Conservation (phyloP, 345 rosid species). For the Sisymbrium altissimum region DNA sequence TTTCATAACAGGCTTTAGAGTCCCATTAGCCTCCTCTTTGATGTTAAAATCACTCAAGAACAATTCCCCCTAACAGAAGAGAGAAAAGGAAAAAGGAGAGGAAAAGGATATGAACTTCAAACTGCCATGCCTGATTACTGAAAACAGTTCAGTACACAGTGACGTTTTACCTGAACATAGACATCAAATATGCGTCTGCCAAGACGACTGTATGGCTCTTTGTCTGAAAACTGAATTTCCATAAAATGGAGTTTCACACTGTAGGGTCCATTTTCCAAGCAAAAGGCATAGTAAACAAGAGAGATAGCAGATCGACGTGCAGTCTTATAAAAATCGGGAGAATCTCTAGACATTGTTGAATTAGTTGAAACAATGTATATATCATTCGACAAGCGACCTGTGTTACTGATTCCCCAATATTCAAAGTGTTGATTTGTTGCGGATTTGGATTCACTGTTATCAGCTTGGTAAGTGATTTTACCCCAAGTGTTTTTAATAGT, state of each 20-base stretch:
- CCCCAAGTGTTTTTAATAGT: not conserved
- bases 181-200: slow-evolving; percentile 60
- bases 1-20: slow-evolving; percentile 20
- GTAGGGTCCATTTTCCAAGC: slow-evolving; percentile 55
- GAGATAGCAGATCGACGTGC: slow-evolving; percentile 62
- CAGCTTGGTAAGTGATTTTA: not conserved
- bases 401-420: not conserved
- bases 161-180: slow-evolving; percentile 43
- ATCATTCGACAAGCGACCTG: not conserved
- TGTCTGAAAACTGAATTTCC: slow-evolving; percentile 49
- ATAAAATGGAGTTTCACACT: slow-evolving; percentile 54
- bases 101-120: too few species aligned
- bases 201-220: slow-evolving; percentile 25
- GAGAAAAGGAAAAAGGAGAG: too few species aligned
- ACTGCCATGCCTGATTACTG: too few species aligned
- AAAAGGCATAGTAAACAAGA: slow-evolving; percentile 56
- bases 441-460: not conserved
- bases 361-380: not conserved
- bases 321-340: slow-evolving; percentile 31
- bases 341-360: not conserved
- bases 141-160: not conserved
- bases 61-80: not conserved
- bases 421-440: not conserved
- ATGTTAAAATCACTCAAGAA: slow-evolving; percentile 46
- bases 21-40: slow-evolving; percentile 37